Percentiles rank a stretch among this genome's conserved stretches.
Evolutionary conservation across 164 flowering plant genomes (phyloP).

Genomic region (Nymphaea colorata): DNA sequence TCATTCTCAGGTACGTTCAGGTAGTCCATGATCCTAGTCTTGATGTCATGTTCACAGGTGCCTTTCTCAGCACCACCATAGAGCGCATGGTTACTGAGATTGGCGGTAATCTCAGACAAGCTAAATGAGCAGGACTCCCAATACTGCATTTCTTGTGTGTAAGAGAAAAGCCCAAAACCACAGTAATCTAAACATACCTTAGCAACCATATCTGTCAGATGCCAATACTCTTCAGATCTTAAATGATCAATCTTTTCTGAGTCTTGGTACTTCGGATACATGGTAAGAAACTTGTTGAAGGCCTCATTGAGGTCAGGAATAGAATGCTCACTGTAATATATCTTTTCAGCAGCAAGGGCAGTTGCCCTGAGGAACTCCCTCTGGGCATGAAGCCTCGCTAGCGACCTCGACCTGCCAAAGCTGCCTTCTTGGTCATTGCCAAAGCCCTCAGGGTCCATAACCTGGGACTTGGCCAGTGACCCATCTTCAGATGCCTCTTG

Average conservation of each 20-base stretch:
- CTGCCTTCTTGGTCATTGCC: slow-evolving; percentile 36
- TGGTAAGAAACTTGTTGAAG: slow-evolving; percentile 62
- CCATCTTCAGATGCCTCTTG: slow-evolving; percentile 71
- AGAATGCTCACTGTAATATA: slow-evolving; percentile 45
- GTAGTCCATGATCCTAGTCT: slow-evolving; percentile 57
- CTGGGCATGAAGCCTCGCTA: slow-evolving; percentile 69
- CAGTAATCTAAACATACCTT: slow-evolving; percentile 97
- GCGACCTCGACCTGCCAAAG: slow-evolving; percentile 62
- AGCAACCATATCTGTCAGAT: slow-evolving; percentile 28
- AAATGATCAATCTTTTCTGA: slow-evolving; percentile 78
- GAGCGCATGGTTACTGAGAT: slow-evolving; percentile 46
- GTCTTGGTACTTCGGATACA: slow-evolving; percentile 76
- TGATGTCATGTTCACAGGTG: slow-evolving; percentile 42
- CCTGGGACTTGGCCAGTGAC: slow-evolving; percentile 46
- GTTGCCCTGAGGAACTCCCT: slow-evolving; percentile 76
- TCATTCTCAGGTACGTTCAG: slow-evolving; percentile 72
- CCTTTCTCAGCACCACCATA: slow-evolving; percentile 60
- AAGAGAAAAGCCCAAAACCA: slow-evolving; percentile 87
- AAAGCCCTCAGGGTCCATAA: slow-evolving; percentile 34
- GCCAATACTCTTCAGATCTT: slow-evolving; percentile 60
- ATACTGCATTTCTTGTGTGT: slow-evolving; percentile 54
- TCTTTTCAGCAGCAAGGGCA: slow-evolving; percentile 59
- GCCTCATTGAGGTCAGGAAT: slow-evolving; percentile 52
- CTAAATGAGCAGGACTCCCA: slow-evolving; percentile 76
- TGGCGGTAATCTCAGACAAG: slow-evolving; percentile 53